Base-by-base conservation (phyloP, 129 eudicot genomes). In the Ambrosia trifida region DNA sequence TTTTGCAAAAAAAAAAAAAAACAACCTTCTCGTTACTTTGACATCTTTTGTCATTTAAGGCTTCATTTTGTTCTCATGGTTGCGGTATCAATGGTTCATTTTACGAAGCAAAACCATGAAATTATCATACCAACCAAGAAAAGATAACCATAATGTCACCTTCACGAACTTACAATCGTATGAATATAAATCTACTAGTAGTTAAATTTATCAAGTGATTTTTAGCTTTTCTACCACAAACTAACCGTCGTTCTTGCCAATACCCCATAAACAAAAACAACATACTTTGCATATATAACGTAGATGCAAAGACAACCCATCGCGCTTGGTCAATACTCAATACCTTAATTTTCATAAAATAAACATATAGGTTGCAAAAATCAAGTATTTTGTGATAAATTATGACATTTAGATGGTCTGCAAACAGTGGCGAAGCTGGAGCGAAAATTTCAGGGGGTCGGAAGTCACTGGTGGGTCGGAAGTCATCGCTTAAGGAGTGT, bases 201-300 rank as follows among this genome's bases (percentile, higher is more conserved):
- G 40, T 35, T 35, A 35, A 35, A 35, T 35, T 50, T 50, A 16
- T 50, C 9, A 24, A 12, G 24, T 46, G 4, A 12, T 50, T 1
- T 50, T 50, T 50, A n/a, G 20, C 20, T 50, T 50, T 16, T n/a
- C 24, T 12, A 8, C 41, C 56, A 50, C 56, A 50, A 59, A 32
- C 18, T 30, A 59, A 13, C 9, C 6, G 11, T 17, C 69, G 9
- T 64, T 9, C 13, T 16, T 17, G 32, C 18, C 7, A 18, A n/a
- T 10, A 69, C 38, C 38, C 41, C 64, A 59, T 28, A 59, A 30
- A 57, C 64, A n/a, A 57, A 31, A n/a, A 49, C 31, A 68, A 16
- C 17, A 68, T 7, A 31, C 3, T 31, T 49, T 68, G 46, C 72
- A 49, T 14, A 49, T 9, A 46, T 13, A 33, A 32, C 35, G 7